Evolutionary conservation across 2,329 filamentous ascomycete genomes (phyloP).

Genomic region (Ceratocystis cacaofunesta): DNA sequence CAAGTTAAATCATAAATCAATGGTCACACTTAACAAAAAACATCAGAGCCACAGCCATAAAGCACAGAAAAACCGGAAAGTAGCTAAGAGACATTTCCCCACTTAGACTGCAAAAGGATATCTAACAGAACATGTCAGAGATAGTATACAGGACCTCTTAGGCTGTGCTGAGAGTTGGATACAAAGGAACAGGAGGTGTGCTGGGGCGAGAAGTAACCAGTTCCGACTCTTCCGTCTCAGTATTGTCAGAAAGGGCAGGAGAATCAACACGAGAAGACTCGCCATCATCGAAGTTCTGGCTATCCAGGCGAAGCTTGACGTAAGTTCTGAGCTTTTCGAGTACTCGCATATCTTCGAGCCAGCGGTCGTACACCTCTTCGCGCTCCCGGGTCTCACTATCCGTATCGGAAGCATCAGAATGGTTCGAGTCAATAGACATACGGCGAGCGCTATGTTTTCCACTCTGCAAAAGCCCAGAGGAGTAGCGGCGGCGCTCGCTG

Average conservation of each 20-base stretch:
- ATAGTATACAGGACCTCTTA: background rate
- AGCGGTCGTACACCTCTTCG: constrained; percentile 48
- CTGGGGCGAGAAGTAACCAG: constrained; percentile 9
- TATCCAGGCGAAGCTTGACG: constrained; percentile 41
- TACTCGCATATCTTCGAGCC: constrained; percentile 50
- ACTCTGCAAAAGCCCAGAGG: constrained; percentile 51
- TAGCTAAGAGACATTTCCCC: no score
- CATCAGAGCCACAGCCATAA: background rate
- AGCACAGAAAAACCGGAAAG: background rate
- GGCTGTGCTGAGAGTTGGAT: constrained; percentile 13
- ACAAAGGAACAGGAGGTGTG: constrained; percentile 11
- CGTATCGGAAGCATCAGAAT: constrained; percentile 36
- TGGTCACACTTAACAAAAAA: background rate
- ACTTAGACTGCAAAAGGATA: background rate
- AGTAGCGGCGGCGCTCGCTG: constrained; percentile 49
- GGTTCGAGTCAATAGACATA: constrained; percentile 31
- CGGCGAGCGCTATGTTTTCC: constrained; percentile 30
- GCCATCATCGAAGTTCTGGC: constrained; percentile 36
- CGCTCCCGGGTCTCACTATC: constrained; percentile 39
- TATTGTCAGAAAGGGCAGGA: background rate
- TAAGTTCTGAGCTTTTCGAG: constrained; percentile 48
- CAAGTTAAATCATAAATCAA: background rate
- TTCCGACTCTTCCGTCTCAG: constrained; percentile 9
- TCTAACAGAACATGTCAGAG: background rate
- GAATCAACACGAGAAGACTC: constrained; percentile 20